Evolutionary conservation across 352 stramenopile genomes (phyloP), one percentile per base, ranked within the genome.

Genomic region (Pythium vanterpoolii): DNA sequence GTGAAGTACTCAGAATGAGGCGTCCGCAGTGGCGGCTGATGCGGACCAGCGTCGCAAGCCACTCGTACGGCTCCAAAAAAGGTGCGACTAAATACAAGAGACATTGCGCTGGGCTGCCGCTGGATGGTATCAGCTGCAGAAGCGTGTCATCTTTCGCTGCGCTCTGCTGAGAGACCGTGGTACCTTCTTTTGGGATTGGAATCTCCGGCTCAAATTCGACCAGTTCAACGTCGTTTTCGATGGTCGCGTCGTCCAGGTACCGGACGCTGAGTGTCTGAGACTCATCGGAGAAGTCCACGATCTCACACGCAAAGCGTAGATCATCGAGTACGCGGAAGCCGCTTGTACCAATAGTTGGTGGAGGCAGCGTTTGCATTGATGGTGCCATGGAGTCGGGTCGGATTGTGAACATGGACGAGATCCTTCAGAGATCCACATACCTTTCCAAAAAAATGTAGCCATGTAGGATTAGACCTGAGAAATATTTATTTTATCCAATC

Each of bases 281-380:
- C 16, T 58, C 27, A 24, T 14, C 21, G 18, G 56, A 48, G 19
- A 68, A 10, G n/a, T 42, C 49, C 5, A 74, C 56, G 16, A 80
- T 54, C 48, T 46, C 54, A 27, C 66, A 75, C 16, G 46, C 60
- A 33, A 80, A 80, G 31, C 31, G 46, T 6, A 73, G 7, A 19
- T 42, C 64, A 52, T 76, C 72, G 7, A 80, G 64, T 18, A 63
- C 13, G 4, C 72, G 63, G 38, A 50, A 68, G 14, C 60, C 71
- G 9, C 27, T 45, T 1, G 38, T 19, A 0, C 64, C 67, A 30
- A 73, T n/a, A n/a, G n/a, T n/a, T n/a, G n/a, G n/a, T n/a, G n/a
- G n/a, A n/a, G n/a, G n/a, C n/a, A n/a, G n/a, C n/a, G n/a, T n/a
- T n/a, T n/a, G n/a, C n/a, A n/a, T n/a, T n/a, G n/a, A n/a, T n/a